Base-by-base conservation (phyloP, 2,329 filamentous ascomycete genomes). In the Colletotrichum musicola region DNA sequence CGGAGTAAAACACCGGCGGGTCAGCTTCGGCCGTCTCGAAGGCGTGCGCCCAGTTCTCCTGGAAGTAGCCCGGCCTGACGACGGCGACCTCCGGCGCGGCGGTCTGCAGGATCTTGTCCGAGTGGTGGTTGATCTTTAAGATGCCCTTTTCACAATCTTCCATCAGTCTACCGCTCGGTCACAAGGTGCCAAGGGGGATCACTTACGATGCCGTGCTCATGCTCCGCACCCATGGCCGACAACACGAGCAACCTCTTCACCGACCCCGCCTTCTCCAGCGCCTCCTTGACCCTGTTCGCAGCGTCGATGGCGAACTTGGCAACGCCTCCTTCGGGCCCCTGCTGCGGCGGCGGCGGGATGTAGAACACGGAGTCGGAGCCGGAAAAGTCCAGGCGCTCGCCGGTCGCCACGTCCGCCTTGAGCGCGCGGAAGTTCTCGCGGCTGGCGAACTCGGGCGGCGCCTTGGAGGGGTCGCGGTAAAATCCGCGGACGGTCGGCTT, bases 311-410 rank as follows among this genome's bases (percentile, higher is more conserved):
- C 77, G 38, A 73, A 77, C 3, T 77, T 72, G 13, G 66, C 72
- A 4, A 71, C 54, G 13, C 76, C 74, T 1, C 70, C 56, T 2
- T 76, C 74, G 2, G 64, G 65, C 1, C 73, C 75, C 25, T 77
- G 73, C 6, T 69, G 74, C 4, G 68, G 74, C 3, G 77, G 76
- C 0, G 78, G 78, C 0, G 77, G 77, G 46, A 79, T 68, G 47
- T 79, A 80, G 57, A 80, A 73, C 12, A 79, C 74, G 2, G 74
- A 75, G 47, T 77, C 72, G 4, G 77, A 77, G 6, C 56, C 60
- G n/a, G 57, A 49, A 47, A 80, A 79, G 55, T 79, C 72, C 5
- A 79, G 71, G 0, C 71, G 70, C 0, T n/a, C 25, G 1, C 71
- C 75, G 1, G 70, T 62, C 13, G 62, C 63, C 5, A 79, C 73